Evolutionary conservation across 768 basidiomycete genomes (phyloP), one percentile per base, ranked within the genome.

Genomic region (Tulasnella sp.): DNA sequence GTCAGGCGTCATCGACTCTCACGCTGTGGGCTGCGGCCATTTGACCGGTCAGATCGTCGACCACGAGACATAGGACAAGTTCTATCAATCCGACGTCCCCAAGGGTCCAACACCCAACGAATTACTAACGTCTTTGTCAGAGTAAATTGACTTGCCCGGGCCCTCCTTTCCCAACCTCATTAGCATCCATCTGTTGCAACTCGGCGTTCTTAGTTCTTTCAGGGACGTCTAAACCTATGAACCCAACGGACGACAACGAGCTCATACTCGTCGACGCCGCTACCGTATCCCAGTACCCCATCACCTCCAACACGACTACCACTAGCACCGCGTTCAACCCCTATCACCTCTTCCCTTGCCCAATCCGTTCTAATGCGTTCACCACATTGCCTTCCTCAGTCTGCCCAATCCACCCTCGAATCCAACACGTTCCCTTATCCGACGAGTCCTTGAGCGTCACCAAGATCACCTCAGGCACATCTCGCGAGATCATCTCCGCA

Each of bases 341-440:
- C 36, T 29, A 32, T 32, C 62, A 72, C 41, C 44, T 72, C 7
- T 72, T 72, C n/a, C 71, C 62, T 64, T 65, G 62, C 41, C 37
- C 19, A 29, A 40, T 72, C 19, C 62, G 62, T 17, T 59, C 52
- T 59, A 34, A 37, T 39, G 71, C 14, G 14, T 72, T 72, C n/a
- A 72, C 71, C 6, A 44, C 71, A 32, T 32, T 41, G 35, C 71
- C 71, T 7, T 22, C 52, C 19, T 64, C 71, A 29, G 22, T 62
- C 34, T 29, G 22, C 26, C 62, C 17, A 3, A 11, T 64, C 0
- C 67, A 69, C 19, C 17, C 16, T 8, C 22, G 63, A 2, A 36
- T 72, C 22, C 66, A n/a, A 17, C 62, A 72, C 71, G 62, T 64
- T 26, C 34, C 35, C 5, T 62, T 72, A 14, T 63, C 71, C 36